Base-by-base conservation (phyloP, 768 basidiomycete species). In the Gyrodon lividus region DNA sequence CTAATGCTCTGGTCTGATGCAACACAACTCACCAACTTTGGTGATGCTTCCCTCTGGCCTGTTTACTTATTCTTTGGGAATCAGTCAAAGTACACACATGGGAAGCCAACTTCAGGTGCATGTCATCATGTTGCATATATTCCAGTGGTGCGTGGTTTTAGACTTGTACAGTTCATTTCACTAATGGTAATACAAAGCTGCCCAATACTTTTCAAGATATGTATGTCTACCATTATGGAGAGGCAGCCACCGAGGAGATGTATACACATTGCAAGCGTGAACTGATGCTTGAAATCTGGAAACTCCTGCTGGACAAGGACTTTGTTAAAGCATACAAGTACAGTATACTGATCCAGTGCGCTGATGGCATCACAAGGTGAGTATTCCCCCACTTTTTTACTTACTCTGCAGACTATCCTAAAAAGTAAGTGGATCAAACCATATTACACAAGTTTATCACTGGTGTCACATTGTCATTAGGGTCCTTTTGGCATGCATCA, bases 31-130 rank as follows among this genome's bases (percentile, higher is more conserved):
- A 40, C 65, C 0, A 58, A 56, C 7, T 68, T 73, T 55, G 67
- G 73, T 2, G 46, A 62, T 2, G 59, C 62, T 20, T 58, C 48
- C 4, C 41, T 67, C 0, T 68, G 68, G 65, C 67, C 67, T 4
- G 20, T 65, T 0, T 69, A 68, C 24, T 28, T 63, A 1, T 59
- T 38, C n/a, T 54, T 61, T 22, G 53, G 55, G 2, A 63, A 61
- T 12, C 48, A 59, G 4, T 61, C 59, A 0, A 62, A 62, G 16
- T 62, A 62, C 10, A 48, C 43, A 1, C 13, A 31, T 0, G 52
- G 43, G 0, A 55, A 51, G 28, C 59, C 56, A n/a, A 62, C 43
- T 7, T 16, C 51, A 5, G 40, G 2, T 1, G 55, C 56, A 6
- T 54, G 53, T 2, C 60, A 62, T 17, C 56, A 62, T 16, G 9